Percentiles rank a stretch among this genome's conserved stretches.
Conservation (phyloP, 192 early-diverging fungal species). For the Coemansia sp. region DNA sequence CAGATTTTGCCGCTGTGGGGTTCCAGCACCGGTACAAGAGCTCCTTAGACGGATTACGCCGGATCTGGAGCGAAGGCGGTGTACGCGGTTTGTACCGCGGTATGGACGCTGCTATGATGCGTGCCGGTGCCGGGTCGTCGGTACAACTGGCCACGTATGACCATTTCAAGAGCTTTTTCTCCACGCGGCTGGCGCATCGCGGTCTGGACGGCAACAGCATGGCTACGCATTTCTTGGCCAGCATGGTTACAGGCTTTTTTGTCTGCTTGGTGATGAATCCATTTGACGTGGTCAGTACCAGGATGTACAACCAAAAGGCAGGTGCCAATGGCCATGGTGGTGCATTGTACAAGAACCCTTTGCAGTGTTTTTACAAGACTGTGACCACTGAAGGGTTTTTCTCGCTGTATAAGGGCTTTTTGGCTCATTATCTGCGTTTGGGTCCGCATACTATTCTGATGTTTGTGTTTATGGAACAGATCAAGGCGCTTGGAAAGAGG, state of each 20-base stretch:
- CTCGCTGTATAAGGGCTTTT: conserved; percentile 91
- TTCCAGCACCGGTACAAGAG: conserved; percentile 82
- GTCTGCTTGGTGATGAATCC: conserved; percentile 94
- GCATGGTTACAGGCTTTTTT: conserved; percentile 79
- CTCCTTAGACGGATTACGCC: conserved; percentile 62
- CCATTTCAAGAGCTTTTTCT: conserved; percentile 66
- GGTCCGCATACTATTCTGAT: conserved; percentile 93
- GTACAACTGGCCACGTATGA: conserved; percentile 93
- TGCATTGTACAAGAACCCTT: conserved; percentile 74
- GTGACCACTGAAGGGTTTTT: conserved; percentile 73
- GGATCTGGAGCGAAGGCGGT: conserved; percentile 71
- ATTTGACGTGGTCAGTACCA: conserved; percentile 91
- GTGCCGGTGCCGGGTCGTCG: conserved; percentile 82
- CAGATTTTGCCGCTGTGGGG: conserved; percentile 72
- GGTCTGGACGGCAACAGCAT: conserved; percentile 61
- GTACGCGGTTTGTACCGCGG: conserved; percentile 83
- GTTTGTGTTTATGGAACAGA: conserved; percentile 88
- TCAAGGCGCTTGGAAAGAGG: conserved; percentile 53
- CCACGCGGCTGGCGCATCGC: conserved; percentile 56
- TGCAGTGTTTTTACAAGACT: conserved; percentile 88
- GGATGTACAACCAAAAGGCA: conserved; percentile 90
- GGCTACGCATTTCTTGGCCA: conserved; percentile 71
- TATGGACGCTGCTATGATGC: conserved; percentile 82
- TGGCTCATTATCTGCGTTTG: conserved; percentile 86
- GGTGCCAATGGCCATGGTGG: conserved; percentile 60